Percentiles rank a stretch among this genome's conserved stretches.
Evolutionary conservation across 352 stramenopile genomes (phyloP).

Genomic region (Phytophthora syringae): DNA sequence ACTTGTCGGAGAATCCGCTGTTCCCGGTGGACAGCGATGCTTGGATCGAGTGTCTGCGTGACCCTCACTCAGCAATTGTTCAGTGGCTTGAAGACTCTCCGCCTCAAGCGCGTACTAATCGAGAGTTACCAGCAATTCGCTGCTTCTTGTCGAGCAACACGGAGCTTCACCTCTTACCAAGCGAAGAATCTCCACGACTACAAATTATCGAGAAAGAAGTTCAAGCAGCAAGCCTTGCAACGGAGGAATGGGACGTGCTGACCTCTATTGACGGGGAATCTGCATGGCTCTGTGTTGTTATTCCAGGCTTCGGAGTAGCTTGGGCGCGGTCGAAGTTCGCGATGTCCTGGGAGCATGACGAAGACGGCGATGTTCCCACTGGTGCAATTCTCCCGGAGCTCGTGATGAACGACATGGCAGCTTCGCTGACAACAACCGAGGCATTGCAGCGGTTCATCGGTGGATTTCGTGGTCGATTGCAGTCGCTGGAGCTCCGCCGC

Average conservation of each 20-base stretch:
- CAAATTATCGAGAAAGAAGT: slow-evolving; percentile 33
- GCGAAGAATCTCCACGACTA: slow-evolving; percentile 24
- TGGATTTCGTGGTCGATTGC: slow-evolving; percentile 32
- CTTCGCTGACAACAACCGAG: slow-evolving; percentile 26
- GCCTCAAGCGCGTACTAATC: slow-evolving; percentile 4
- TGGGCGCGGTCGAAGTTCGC: slow-evolving; percentile 32
- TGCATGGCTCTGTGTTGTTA: slow-evolving; percentile 35
- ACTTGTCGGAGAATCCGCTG: slow-evolving; percentile 40
- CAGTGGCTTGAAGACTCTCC: slow-evolving; percentile 18
- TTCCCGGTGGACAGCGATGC: slow-evolving; percentile 37
- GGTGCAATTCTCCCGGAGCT: slow-evolving; percentile 30
- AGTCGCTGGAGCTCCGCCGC: slow-evolving; percentile 34
- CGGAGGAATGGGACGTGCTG: slow-evolving; percentile 33
- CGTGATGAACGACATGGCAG: slow-evolving; percentile 39
- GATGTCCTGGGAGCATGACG: slow-evolving; percentile 26
- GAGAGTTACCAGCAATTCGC: slow-evolving; percentile 5
- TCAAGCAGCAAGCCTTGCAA: slow-evolving; percentile 10
- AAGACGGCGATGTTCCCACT: neutral
- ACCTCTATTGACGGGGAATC: slow-evolving; percentile 10
- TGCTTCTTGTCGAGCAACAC: slow-evolving; percentile 31
- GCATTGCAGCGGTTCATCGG: slow-evolving; percentile 29
- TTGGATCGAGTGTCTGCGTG: slow-evolving; percentile 30
- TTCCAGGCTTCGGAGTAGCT: slow-evolving; percentile 35
- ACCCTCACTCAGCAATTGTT: slow-evolving; percentile 24
- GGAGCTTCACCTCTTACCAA: slow-evolving; percentile 31